Percentiles rank a stretch among this genome's conserved stretches.
Evolutionary conservation across 306 rosid species (phyloP).

Genomic region (Cajanus cajan): DNA sequence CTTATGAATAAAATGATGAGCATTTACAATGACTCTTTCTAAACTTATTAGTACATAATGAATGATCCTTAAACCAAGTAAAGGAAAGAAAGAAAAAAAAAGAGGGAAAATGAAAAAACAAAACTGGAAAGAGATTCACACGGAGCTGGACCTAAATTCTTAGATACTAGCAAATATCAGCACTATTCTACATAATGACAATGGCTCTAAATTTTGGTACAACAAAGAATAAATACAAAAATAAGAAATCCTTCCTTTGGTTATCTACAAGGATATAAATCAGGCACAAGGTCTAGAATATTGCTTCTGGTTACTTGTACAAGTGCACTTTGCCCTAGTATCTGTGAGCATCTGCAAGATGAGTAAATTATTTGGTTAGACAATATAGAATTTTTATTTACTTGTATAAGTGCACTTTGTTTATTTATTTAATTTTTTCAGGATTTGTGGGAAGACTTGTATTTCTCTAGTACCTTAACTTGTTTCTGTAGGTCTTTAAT

Average conservation of each 20-base stretch:
- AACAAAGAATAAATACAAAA: background rate
- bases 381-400: no score
- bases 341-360: constrained; percentile 64
- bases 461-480: constrained; percentile 59
- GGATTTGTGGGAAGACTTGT: background rate
- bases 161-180: background rate
- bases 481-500: constrained; percentile 75
- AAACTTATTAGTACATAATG: constrained; percentile 17
- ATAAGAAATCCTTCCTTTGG: constrained; percentile 11
- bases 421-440: background rate
- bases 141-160: background rate
- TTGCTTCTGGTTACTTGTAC: constrained; percentile 51
- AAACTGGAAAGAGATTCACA: background rate
- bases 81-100: background rate
- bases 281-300: constrained; percentile 26
- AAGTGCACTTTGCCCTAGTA: constrained; percentile 62
- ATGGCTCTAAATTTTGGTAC: constrained; percentile 1
- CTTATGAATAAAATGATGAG: background rate
- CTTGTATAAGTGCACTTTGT: background rate
- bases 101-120: background rate
- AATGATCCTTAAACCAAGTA: constrained; percentile 10
- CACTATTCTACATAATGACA: constrained; percentile 11
- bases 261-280: constrained; percentile 40
- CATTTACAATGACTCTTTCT: background rate
- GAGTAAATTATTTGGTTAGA: constrained; percentile 17